Percentiles rank a stretch among this genome's conserved stretches.
phyloP scores from a whole-genome alignment of 2,329 filamentous ascomycete genomes.

The Penicillium vulpinum region DNA sequence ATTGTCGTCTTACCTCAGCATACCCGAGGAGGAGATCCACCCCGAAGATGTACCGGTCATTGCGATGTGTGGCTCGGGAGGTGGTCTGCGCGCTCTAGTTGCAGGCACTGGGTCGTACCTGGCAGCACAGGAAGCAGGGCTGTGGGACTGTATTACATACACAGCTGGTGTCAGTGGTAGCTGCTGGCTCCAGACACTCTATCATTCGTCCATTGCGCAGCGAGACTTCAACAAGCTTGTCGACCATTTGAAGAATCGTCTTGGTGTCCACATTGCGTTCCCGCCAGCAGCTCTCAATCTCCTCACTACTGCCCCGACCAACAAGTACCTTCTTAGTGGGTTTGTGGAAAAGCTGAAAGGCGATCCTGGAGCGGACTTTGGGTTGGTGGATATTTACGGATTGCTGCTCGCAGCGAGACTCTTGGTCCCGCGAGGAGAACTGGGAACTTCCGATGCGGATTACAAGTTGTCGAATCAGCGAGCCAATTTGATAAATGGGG shows the following conservation, averaged over 20 bases:
- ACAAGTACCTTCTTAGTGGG: conserved; percentile 84
- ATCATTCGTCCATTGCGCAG: conserved; percentile 74
- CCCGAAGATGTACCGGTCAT: conserved; percentile 91
- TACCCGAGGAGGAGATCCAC: conserved; percentile 79
- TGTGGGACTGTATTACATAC: conserved; percentile 94
- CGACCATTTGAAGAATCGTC: conserved; percentile 79
- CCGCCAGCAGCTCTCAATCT: conserved; percentile 80
- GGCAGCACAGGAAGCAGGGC: conserved; percentile 77
- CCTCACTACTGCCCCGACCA: conserved; percentile 85
- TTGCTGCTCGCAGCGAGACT: conserved; percentile 79
- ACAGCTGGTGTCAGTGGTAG: conserved; percentile 93
- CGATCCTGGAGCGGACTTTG: conserved; percentile 75
- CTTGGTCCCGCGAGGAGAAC: conserved; percentile 80
- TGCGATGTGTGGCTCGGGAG: conserved; percentile 91
- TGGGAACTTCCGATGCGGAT: conserved; percentile 72
- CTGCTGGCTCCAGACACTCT: conserved; percentile 91
- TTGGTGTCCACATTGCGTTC: conserved; percentile 88
- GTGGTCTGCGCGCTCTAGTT: conserved; percentile 84
- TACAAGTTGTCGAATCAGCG: conserved; percentile 90
- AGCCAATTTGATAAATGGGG: conserved; percentile 71
- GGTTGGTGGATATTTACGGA: conserved; percentile 91
- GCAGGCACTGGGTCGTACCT: conserved; percentile 86
- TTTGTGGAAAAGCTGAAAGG: conserved; percentile 90
- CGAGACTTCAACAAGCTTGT: conserved; percentile 69
- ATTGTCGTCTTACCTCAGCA: conserved; percentile 76